Percentiles rank a stretch among this genome's conserved stretches.
Evolutionary conservation across 1,139 yeast species (phyloP).

Genomic region (Hemisphaericaspora xylanilytica): DNA sequence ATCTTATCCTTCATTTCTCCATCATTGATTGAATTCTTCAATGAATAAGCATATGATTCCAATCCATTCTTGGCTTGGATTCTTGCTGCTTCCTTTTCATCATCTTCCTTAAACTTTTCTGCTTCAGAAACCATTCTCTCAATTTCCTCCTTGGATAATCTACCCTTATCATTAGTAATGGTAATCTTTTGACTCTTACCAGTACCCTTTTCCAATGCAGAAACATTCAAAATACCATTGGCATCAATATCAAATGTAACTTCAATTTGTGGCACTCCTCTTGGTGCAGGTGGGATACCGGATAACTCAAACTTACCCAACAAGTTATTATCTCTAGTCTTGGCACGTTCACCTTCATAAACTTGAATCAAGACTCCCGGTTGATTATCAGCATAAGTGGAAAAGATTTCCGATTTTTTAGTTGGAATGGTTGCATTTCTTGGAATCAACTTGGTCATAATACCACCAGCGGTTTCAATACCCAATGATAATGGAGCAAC

Average conservation of each 20-base stretch:
- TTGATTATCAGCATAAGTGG: constrained; percentile 95
- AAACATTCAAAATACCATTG: constrained; percentile 89
- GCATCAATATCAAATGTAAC: constrained; percentile 92
- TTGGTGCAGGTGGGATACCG: constrained; percentile 97
- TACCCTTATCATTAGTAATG: constrained; percentile 46
- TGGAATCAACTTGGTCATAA: constrained; percentile 92
- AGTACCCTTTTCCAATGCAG: constrained; percentile 93
- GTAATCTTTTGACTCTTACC: constrained; percentile 52
- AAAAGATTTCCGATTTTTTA: constrained; percentile 90
- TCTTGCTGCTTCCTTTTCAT: constrained; percentile 37
- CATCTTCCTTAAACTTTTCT: constrained; percentile 40
- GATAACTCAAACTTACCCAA: constrained; percentile 92
- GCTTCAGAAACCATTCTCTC: constrained; percentile 51
- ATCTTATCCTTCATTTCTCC: constrained; percentile 53
- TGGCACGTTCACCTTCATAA: constrained; percentile 94
- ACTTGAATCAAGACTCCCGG: constrained; percentile 95
- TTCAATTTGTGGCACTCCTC: constrained; percentile 96
- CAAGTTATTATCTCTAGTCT: constrained; percentile 90
- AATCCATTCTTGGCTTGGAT: constrained; percentile 70
- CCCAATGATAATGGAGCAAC: constrained; percentile 93
- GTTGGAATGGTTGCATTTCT: constrained; percentile 97
- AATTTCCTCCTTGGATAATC: constrained; percentile 49
- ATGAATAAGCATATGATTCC: constrained; percentile 84
- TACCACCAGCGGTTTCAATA: constrained; percentile 96
- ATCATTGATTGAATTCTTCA: constrained; percentile 58